Evolutionary conservation across 441 rosid genomes (phyloP).

Genomic region (Jatropha multifida): DNA sequence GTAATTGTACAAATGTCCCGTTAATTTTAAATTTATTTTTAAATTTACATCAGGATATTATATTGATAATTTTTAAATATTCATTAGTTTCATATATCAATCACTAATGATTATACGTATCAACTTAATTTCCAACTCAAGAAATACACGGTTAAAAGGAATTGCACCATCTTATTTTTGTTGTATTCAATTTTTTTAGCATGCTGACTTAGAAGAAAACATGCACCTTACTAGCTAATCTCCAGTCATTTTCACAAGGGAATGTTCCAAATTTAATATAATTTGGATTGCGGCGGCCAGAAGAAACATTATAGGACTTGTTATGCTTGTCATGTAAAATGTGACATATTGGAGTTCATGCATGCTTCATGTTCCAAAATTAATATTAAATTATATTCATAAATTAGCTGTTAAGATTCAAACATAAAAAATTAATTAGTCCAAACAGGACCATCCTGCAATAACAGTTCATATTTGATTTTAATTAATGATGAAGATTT

Average conservation of each 20-base stretch:
- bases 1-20: conserved; percentile 13
- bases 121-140: background rate
- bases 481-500: no score
- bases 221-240: background rate
- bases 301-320: background rate
- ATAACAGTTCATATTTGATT: no score
- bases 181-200: no score
- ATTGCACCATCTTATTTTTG: no score
- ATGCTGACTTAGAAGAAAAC: background rate
- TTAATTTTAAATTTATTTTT: conserved; percentile 13
- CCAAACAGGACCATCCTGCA: no score
- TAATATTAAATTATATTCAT: background rate
- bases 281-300: conserved; percentile 11
- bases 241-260: background rate
- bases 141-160: background rate
- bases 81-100: background rate
- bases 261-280: conserved; percentile 12
- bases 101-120: no score
- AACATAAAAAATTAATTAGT: no score
- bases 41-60: conserved; percentile 15
- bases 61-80: background rate
- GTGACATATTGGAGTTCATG: conserved; percentile 10
- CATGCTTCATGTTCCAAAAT: conserved; percentile 26
- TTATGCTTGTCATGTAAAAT: background rate
- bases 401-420: no score